Base-by-base conservation (phyloP, 805 yeast species). In the Vanderwaltozyma polyspora region DNA sequence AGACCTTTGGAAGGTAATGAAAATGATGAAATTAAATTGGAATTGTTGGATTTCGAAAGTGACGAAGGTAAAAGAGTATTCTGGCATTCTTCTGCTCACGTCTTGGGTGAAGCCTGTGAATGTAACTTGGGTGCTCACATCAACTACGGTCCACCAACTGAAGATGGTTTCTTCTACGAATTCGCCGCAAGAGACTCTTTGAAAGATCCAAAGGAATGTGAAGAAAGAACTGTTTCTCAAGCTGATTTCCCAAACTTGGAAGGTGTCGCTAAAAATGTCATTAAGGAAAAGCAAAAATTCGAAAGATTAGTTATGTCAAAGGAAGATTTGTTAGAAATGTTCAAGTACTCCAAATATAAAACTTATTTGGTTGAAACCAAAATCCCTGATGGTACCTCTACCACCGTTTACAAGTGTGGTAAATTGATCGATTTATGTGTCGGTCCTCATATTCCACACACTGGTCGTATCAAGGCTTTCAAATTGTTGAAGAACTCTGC, bases 71-170 rank as follows among this genome's bases (percentile, higher is more conserved):
- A 79, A 59, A 76, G 77, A 45, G 97, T 89, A 24, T 91, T 91
- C 66, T 91, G 98, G 98, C 98, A 91, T 62, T 91, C 98, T 3
- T 81, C 95, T 46, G 98, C 98, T 34, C 98, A 91, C 64, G 89
- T 91, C 36, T 67, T 91, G 49, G 98, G 98, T 64, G 98, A 91
- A 67, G 89, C 96, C 32, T 82, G 95, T 67, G 98, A 91, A 66
- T 80, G 95, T 60, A 91, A 85, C 61, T 68, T 79, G 59, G 97
- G 96, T 47, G 93, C 94, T 45, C 95, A 89, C 59, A 75, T 91
- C 45, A 76, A 84, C 59, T 67, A 77, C 44, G 98, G 98, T 46
- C 98, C 98, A 22, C 98, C 98, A 59, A 89, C 95, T 40, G 85
- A 79, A 36, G 97, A 89, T 44, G 98, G 98, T 30, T 91, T 91